phyloP scores from a whole-genome alignment of 805 yeast species.

The Candida khao-thaluensis region DNA sequence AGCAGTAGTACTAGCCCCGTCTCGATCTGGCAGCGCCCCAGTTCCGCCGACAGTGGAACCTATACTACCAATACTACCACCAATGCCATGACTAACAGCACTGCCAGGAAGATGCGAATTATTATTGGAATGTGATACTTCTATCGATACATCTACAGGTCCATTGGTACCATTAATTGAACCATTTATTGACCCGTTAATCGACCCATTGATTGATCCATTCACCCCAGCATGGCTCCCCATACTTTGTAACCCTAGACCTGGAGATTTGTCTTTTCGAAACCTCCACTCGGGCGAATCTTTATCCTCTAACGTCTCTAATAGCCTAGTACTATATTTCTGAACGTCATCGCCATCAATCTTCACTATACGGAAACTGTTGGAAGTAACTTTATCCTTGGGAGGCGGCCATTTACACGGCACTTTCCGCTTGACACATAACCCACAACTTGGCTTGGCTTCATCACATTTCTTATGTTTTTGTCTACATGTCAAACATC shows the following conservation, averaged over 20 bases:
- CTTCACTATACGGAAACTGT: constrained; percentile 12
- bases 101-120: background rate
- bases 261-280: background rate
- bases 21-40: background rate
- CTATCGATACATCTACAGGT: background rate
- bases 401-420: constrained; percentile 15
- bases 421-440: constrained; percentile 13
- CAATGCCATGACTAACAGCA: background rate
- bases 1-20: constrained; percentile 8
- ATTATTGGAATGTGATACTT: background rate
- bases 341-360: constrained; percentile 7
- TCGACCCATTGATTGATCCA: background rate
- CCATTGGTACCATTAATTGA: background rate
- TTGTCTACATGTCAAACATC: constrained; percentile 18
- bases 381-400: constrained; percentile 10
- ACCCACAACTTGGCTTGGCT: constrained; percentile 16
- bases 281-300: constrained; percentile 5
- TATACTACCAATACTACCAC: background rate
- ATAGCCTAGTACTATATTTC: constrained; percentile 10
- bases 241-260: background rate
- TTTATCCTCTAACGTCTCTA: constrained; percentile 10
- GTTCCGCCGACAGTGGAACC: background rate
- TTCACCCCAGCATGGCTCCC: background rate
- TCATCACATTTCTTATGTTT: constrained; percentile 21
- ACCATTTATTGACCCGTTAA: background rate